phyloP scores from a whole-genome alignment of 306 rosid genomes.

The Sicyos baderoa region DNA sequence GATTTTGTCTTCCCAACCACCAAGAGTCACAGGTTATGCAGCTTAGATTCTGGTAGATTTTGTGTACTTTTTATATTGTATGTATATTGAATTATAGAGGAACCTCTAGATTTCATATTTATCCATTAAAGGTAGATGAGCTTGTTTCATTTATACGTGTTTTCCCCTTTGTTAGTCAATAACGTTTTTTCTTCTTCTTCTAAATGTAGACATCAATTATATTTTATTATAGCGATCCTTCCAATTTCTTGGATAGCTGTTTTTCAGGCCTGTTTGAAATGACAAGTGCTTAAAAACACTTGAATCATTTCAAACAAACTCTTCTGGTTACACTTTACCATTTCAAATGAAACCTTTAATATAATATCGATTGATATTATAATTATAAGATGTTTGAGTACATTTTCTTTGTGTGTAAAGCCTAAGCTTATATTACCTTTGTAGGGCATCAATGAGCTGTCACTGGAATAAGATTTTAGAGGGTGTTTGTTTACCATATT shows the following conservation, averaged over 20 bases:
- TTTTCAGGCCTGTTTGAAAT: background rate
- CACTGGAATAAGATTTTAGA: background rate
- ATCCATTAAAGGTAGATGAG: background rate
- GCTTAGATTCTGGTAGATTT: conserved; percentile 16
- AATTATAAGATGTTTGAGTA: background rate
- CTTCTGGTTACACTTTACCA: background rate
- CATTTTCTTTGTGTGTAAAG: background rate
- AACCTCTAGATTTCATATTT: background rate
- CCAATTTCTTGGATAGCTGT: background rate
- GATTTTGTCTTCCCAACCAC: conserved; percentile 12
- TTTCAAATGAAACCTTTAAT: background rate
- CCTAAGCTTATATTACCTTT: background rate
- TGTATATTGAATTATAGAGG: conserved; percentile 14
- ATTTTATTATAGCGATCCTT: background rate
- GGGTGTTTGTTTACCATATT: too few species aligned
- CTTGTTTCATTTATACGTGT: background rate
- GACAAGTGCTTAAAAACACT: background rate
- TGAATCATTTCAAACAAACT: too few species aligned
- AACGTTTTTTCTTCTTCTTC: background rate
- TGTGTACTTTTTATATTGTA: conserved; percentile 7
- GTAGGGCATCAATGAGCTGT: background rate
- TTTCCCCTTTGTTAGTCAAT: background rate
- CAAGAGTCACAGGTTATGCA: background rate
- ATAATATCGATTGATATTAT: background rate
- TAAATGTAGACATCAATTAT: conserved; percentile 6